Evolutionary conservation across 2,329 filamentous ascomycete species (phyloP), one percentile per base, ranked within the genome.

Genomic region (Aspergillus latus): DNA sequence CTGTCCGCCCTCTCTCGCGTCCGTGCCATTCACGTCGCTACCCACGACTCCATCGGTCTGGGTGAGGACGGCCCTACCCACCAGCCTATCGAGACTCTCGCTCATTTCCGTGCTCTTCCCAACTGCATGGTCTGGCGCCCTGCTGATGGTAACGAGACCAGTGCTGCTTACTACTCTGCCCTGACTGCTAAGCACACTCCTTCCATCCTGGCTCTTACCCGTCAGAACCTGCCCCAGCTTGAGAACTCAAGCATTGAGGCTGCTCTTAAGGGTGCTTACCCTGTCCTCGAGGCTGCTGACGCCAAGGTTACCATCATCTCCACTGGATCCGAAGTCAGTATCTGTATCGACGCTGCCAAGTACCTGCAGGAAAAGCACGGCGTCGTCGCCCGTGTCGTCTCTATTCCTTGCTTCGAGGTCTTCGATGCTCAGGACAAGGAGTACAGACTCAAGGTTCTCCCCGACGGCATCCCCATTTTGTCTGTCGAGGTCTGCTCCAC

Each of bases 111-210:
- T 76, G 94, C 94, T 64, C 86, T 97, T 68, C 94, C 94, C 73
- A 99, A 99, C 88, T 90, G 89, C 84, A 96, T 97, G 90, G 93
- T 97, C 70, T 97, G 94, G 94, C 92, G 94, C 74, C 94, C 94
- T 66, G 93, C 94, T 69, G 94, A 97, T 72, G 93, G 93, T 72
- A 97, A 97, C 82, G 94, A 99, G 89, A 94, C 89, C 69, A 95
- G 90, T 73, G 93, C 92, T 71, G 93, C 94, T 66, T 99, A 97
- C 86, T 97, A 97, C 81, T 84, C 96, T 71, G 90, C 92, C 49
- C 82, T 99, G 66, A 96, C 90, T 65, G 88, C 90, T 70, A 90
- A 91, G 80, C 82, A 88, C 77, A 97, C 93, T 37, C 94, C 94
- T 64, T 91, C 87, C 77, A 94, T 99, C 78, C 80, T 99, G 67